Conservation (phyloP, 495 filamentous ascomycete genomes). For the Penicillium silybi region DNA sequence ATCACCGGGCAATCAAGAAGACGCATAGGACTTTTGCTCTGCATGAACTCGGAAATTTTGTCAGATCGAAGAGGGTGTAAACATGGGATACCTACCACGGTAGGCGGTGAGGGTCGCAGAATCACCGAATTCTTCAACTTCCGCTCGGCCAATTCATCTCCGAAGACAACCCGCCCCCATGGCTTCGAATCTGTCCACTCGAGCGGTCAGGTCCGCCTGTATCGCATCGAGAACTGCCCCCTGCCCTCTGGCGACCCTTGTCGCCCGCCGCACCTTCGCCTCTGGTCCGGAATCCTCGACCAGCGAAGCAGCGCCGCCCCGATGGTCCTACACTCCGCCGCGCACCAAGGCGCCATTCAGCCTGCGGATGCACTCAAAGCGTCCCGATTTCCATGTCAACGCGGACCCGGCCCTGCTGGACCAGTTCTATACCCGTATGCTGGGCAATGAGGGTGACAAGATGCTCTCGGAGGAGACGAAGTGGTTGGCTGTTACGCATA, state of each 20-base stretch:
- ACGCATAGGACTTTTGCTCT: not conserved
- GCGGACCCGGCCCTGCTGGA: conserved; percentile 68
- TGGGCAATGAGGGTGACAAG: conserved; percentile 65
- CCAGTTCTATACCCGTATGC: conserved; percentile 63
- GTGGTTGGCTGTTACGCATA: conserved; percentile 96
- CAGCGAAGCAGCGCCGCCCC: conserved; percentile 50
- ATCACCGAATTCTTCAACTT: conserved; percentile 31
- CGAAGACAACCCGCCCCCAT: conserved; percentile 24
- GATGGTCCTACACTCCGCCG: conserved; percentile 80
- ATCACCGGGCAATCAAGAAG: conserved; percentile 5
- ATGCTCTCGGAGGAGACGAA: conserved; percentile 86
- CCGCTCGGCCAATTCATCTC: conserved; percentile 5
- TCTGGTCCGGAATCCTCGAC: conserved; percentile 20
- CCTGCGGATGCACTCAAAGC: conserved; percentile 42
- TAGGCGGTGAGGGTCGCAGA: conserved; percentile 12
- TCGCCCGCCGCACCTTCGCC: conserved; percentile 25
- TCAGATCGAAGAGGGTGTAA: no score
- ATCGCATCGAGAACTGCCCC: conserved; percentile 21
- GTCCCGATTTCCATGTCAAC: conserved; percentile 63
- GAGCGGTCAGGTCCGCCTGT: conserved; percentile 36
- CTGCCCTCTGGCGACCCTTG: conserved; percentile 12
- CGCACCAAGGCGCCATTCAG: conserved; percentile 71
- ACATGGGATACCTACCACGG: no score
- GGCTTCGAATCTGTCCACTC: conserved; percentile 36
- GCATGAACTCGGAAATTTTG: not conserved